Base-by-base conservation (phyloP, 176 grass and related monocot genomes). In the Neostapfia colusana region DNA sequence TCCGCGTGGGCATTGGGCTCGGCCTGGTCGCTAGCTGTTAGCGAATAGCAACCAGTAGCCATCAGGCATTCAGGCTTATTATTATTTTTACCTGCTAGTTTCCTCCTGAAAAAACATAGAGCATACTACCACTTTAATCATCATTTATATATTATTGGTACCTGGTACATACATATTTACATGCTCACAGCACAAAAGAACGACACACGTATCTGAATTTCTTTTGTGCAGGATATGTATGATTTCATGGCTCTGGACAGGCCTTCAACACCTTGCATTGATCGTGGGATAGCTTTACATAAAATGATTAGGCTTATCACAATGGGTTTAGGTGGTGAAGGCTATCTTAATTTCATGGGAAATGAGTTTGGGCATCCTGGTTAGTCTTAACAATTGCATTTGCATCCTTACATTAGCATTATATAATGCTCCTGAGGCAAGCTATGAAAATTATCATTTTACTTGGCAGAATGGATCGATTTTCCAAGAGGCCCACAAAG, bases 281-380 rank as follows among this genome's bases (percentile, higher is more conserved):
- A 99, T 85, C 96, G 92, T 70, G 96, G 96, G 46, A 95, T 95
- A 86, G 92, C 96, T 78, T 80, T 99, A 35, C 92, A 99, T 83
- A 99, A 99, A 88, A 99, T 99, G 92, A 95, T 99, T 79, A 92
- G 96, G 79, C 92, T 99, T 68, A 11, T 99, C 70, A 99, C 96
- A 45, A 99, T 99, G 96, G 63, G 85, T 69, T 87, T 99, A 85
- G 96, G 96, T 74, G 96, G 96, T 20, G 89, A 99, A 83, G 96
- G 96, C 21, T 99, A 99, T 86, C 89, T 99, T 69, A 99, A 99
- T 69, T 99, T 95, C 65, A 99, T 99, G 92, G 95, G 96, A 73
- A 99, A 99, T 85, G 96, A 99, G 80, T 99, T 99, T 78, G 96
- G 96, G 39, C 96, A 99, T 92, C 96, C 96, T 69, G 95, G 95